These are phyloP conservation scores for Lachancea waltii DNA, from an alignment of 805 yeast species.

Conservation along the genomic window DNA sequence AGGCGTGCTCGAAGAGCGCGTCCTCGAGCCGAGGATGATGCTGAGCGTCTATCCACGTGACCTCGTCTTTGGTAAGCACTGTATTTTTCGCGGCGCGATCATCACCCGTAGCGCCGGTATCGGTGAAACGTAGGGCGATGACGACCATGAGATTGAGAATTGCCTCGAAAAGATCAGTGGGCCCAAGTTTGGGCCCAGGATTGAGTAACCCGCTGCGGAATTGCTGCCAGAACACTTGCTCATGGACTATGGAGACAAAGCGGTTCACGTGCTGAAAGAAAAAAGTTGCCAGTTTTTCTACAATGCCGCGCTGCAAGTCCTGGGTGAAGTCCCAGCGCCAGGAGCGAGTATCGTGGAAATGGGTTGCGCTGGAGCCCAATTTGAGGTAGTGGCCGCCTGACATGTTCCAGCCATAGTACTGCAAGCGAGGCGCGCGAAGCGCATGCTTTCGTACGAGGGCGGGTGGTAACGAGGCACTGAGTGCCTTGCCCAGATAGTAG, in stretches of 20 bases:
- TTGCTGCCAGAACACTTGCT: slow-evolving; percentile 48
- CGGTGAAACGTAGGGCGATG: slow-evolving; percentile 45
- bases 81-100: neutral
- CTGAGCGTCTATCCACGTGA: slow-evolving; percentile 6
- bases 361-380: slow-evolving; percentile 21
- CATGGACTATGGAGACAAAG: slow-evolving; percentile 46
- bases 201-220: slow-evolving; percentile 27
- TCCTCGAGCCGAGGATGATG: slow-evolving; percentile 33
- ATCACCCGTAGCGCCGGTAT: slow-evolving; percentile 22
- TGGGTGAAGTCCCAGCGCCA: slow-evolving; percentile 20
- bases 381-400: slow-evolving; percentile 47
- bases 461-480: slow-evolving; percentile 32
- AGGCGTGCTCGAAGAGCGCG: slow-evolving; percentile 36
- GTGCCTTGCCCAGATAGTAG: slow-evolving; percentile 33
- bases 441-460: slow-evolving; percentile 29
- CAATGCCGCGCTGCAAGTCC: slow-evolving; percentile 19
- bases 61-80: slow-evolving; percentile 7
- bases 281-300: slow-evolving; percentile 34
- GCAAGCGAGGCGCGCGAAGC: slow-evolving; percentile 47
- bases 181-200: slow-evolving; percentile 20
- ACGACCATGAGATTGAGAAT: slow-evolving; percentile 45
- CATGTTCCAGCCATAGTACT: slow-evolving; percentile 62
- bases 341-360: slow-evolving; percentile 3
- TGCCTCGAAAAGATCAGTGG: slow-evolving; percentile 43
- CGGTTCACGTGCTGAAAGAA: slow-evolving; percentile 49